Percentiles rank a stretch among this genome's conserved stretches.
Conservation (phyloP, 2,329 filamentous ascomycete species). For the Epichloe aotearoae region DNA sequence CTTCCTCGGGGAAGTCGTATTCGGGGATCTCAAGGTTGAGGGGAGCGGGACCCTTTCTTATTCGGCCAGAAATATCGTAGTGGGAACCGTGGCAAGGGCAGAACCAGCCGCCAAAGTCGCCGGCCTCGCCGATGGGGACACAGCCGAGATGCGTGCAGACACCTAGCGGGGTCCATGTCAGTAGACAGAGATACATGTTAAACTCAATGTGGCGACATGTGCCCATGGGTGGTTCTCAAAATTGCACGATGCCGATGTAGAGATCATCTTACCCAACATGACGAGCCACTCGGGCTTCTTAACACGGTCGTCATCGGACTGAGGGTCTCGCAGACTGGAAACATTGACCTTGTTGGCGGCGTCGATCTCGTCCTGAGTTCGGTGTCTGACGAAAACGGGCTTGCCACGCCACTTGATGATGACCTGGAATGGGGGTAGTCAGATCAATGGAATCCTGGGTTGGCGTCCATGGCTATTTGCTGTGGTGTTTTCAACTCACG, state of each 20-base stretch:
- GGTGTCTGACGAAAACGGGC: slow-evolving; percentile 99
- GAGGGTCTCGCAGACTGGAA: slow-evolving; percentile 74
- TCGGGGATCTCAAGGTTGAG: slow-evolving; percentile 91
- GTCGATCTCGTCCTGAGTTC: slow-evolving; percentile 82
- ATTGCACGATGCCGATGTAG: background rate
- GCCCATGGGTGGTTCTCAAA: background rate
- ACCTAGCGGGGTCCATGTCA: slow-evolving; percentile 35
- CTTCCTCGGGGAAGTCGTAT: slow-evolving; percentile 89
- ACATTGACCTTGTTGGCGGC: slow-evolving; percentile 85
- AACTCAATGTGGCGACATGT: background rate
- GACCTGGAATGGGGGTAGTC: slow-evolving; percentile 42
- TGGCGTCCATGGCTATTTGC: background rate
- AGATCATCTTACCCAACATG: slow-evolving; percentile 64
- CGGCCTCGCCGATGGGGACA: slow-evolving; percentile 96
- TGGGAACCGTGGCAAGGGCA: slow-evolving; percentile 99
- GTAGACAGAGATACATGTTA: background rate
- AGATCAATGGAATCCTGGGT: background rate
- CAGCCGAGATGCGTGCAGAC: slow-evolving; percentile 99
- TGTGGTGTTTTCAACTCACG: slow-evolving; percentile 39
- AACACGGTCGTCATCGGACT: slow-evolving; percentile 82
- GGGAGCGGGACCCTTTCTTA: slow-evolving; percentile 92
- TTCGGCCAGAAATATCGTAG: slow-evolving; percentile 98
- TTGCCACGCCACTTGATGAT: slow-evolving; percentile 99
- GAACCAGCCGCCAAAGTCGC: slow-evolving; percentile 98
- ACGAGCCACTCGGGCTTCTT: slow-evolving; percentile 98